Percentiles rank a stretch among this genome's conserved stretches.
Evolutionary conservation across 169 alveolate species (phyloP).

Genomic region (Theileria orientalis): DNA sequence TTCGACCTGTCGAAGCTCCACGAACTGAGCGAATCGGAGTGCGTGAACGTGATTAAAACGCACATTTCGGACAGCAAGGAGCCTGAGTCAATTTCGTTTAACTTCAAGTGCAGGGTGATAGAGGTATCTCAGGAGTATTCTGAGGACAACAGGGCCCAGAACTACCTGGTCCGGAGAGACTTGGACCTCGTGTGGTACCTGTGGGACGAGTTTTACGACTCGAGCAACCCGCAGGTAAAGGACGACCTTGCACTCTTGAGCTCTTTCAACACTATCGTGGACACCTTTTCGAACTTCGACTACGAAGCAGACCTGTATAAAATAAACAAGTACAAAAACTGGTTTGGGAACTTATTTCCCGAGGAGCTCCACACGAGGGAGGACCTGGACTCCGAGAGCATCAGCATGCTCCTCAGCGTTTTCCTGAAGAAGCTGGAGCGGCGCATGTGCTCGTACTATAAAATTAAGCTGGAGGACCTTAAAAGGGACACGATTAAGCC

Average conservation of each 20-base stretch:
- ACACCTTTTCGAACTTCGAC: slow-evolving; percentile 27
- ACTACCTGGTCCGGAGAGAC: slow-evolving; percentile 27
- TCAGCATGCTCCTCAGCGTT: not conserved
- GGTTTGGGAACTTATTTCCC: slow-evolving; percentile 44
- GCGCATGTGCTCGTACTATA: not conserved
- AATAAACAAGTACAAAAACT: slow-evolving; percentile 22
- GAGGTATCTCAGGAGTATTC: not conserved
- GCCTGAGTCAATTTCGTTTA: slow-evolving; percentile 29
- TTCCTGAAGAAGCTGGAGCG: slow-evolving; percentile 22
- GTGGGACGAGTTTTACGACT: slow-evolving; percentile 47
- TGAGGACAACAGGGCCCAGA: too few species aligned
- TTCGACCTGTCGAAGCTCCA: slow-evolving; percentile 6
- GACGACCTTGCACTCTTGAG: slow-evolving; percentile 8
- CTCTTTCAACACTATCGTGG: slow-evolving; percentile 24
- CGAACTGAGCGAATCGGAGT: slow-evolving; percentile 19
- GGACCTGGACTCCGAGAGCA: not conserved
- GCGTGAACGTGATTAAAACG: not conserved
- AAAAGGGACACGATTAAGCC: not conserved
- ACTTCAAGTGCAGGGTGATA: slow-evolving; percentile 28
- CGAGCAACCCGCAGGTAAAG: slow-evolving; percentile 11
- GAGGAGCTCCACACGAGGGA: slow-evolving; percentile 9
- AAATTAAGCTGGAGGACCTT: not conserved
- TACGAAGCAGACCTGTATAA: slow-evolving; percentile 2
- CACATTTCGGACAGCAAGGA: not conserved
- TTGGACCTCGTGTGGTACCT: slow-evolving; percentile 49